Evolutionary conservation across 116 monocot genomes (phyloP), one percentile per base, ranked within the genome.

Genomic region (Trichopus zeylanicus): DNA sequence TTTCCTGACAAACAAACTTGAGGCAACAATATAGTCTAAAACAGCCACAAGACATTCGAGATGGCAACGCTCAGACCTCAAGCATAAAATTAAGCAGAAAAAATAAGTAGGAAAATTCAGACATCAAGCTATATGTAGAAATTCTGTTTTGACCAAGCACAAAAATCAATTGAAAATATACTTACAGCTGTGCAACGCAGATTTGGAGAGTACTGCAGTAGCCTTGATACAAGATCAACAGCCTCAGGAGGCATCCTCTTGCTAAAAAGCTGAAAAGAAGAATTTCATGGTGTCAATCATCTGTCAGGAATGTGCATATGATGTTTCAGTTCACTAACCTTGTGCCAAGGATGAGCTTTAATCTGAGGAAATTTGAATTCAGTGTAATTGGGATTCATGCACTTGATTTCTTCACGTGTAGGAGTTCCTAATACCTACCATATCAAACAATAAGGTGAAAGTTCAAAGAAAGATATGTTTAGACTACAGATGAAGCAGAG

Each of bases 161-260:
- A 37, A 11, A 37, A 37, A 15, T 37, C 37, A 37, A 11, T 37
- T 37, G 37, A 1, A 37, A 37, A 37, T 37, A 15, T 37, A 4
- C 81, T 81, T 81, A 81, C 81, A 65, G 81, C 81, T 52, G 76
- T 81, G 60, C 72, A 81, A 7, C 81, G 81, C 68, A 81, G 62
- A 55, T 65, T 81, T 65, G 81, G 81, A 29, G 81, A 81, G 55
- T 81, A 81, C 60, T 81, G 81, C 27, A 81, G 76, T 47, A 81
- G 54, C 34, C 81, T 71, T 69, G 81, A 81, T 46, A 81, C 76
- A 46, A 81, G 64, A 58, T 81, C 81, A 73, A 76, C 76, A 28
- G 81, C 81, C 32, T 81, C 81, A 68, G 81, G 69, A 28, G 81
- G 81, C 76, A 81, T 68, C 42, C 81, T 29, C 61, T 81, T 81